Evolutionary conservation across 179 eudicot species (phyloP).

Genomic region (Gypsophila paniculata): DNA sequence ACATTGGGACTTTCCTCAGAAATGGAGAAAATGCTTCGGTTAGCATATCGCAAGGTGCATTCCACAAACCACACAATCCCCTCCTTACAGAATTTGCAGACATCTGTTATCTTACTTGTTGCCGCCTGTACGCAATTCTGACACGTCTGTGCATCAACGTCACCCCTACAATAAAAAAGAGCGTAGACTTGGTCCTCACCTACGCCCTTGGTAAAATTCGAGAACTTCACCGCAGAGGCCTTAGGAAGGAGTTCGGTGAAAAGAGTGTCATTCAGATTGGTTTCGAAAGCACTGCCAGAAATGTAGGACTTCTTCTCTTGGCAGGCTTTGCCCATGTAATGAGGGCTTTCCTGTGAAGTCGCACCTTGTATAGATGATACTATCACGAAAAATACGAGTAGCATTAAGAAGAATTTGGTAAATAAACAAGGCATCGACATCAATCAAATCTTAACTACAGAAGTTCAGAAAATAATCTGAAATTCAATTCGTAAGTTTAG

Average conservation of each 20-base stretch:
- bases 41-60: slow-evolving; percentile 21
- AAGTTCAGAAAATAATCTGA: no score
- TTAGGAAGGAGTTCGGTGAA: background rate
- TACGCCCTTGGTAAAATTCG: background rate
- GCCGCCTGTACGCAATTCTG: slow-evolving; percentile 13
- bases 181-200: slow-evolving; percentile 15
- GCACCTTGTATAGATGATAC: background rate
- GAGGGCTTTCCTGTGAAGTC: background rate
- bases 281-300: background rate
- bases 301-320: background rate
- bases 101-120: background rate
- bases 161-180: slow-evolving; percentile 18
- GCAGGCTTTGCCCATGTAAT: background rate
- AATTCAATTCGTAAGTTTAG: background rate
- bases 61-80: slow-evolving; percentile 18
- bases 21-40: slow-evolving; percentile 11
- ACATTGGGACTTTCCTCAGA: background rate
- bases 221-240: background rate
- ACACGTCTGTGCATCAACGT: slow-evolving; percentile 5
- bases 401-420: background rate
- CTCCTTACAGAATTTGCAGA: background rate
- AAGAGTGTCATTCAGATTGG: slow-evolving; percentile 14
- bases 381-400: background rate
- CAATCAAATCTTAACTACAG: no score
- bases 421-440: background rate